Evolutionary conservation across 495 filamentous ascomycete genomes (phyloP), one percentile per base, ranked within the genome.

Genomic region (Hamigera avellanea): DNA sequence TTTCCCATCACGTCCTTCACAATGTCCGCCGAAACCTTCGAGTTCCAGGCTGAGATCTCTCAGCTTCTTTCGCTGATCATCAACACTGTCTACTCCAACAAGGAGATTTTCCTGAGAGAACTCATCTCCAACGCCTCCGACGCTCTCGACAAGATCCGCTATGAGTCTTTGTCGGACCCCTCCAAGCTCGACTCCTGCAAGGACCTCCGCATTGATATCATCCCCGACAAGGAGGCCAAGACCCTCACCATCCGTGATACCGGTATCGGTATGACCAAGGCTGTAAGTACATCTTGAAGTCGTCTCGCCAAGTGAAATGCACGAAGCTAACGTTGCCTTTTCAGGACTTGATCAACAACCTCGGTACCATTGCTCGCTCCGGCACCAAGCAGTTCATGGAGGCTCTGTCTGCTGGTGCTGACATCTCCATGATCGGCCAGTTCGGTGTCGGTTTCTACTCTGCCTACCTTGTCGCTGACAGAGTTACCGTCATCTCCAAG

Each of bases 371-470:
- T 62, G 91, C 91, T 50, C 87, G 91, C 57, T 98, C 91, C 32
- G 91, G 91, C 43, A 98, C 91, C 57, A 98, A 98, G 80, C 93
- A 96, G 71, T 98, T 98, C 70, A 98, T 98, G 91, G 91, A 98
- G 73, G 91, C 91, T 42, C 78, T 98, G 44, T 86, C 85, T 54
- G 91, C 91, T 46, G 91, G 91, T 75, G 91, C 93, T 54, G 91
- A 98, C 71, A 89, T 98, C 50, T 96, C 91, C 70, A 96, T 98
- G 91, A 98, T 98, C 67, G 91, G 91, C 53, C 91, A 98, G 73
- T 98, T 98, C 67, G 91, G 91, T 89, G 91, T 98, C 53, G 91
- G 91, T 83, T 98, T 98, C 85, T 98, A 98, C 79, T 98, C 91
- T 36, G 91, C 91, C 46, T 98, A 98, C 76, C 86, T 98, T 37